Percentiles rank a stretch among this genome's conserved stretches.
Evolutionary conservation across 140 eudicot species (phyloP).

Genomic region (Senecio squalidus): DNA sequence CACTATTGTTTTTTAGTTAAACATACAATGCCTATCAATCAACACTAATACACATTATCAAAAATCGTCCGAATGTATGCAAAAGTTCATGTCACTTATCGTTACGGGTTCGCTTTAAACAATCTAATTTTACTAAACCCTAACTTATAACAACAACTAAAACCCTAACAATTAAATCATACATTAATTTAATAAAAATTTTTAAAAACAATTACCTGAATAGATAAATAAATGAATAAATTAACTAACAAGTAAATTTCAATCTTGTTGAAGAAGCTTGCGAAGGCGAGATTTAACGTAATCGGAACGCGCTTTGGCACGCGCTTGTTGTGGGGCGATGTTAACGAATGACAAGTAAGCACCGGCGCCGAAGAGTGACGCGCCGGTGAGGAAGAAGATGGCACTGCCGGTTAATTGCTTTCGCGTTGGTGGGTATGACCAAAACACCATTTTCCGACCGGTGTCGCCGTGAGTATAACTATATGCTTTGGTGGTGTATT

Average conservation of each 20-base stretch:
- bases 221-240: too few species aligned
- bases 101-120: too few species aligned
- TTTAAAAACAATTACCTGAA: too few species aligned
- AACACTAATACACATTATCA: too few species aligned
- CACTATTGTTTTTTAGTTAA: too few species aligned
- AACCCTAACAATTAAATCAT: slow-evolving; percentile 1
- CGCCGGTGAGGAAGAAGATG: slow-evolving; percentile 44
- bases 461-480: slow-evolving; percentile 6
- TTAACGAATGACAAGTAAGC: slow-evolving; percentile 65
- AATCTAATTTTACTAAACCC: not conserved
- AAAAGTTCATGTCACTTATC: too few species aligned
- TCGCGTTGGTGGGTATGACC: slow-evolving; percentile 60
- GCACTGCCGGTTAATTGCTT: slow-evolving; percentile 39
- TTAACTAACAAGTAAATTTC: not conserved
- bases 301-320: slow-evolving; percentile 68
- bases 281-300: slow-evolving; percentile 64
- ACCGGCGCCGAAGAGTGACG: slow-evolving; percentile 53
- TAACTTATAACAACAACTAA: slow-evolving; percentile 7
- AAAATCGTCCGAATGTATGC: too few species aligned
- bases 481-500: not conserved
- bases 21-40: too few species aligned
- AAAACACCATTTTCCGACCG: slow-evolving; percentile 37
- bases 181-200: not conserved
- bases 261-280: slow-evolving; percentile 53
- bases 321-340: slow-evolving; percentile 78